Evolutionary conservation across 1,284 basidiomycete genomes (phyloP).

Genomic region (Limonomyces culmigenus): DNA sequence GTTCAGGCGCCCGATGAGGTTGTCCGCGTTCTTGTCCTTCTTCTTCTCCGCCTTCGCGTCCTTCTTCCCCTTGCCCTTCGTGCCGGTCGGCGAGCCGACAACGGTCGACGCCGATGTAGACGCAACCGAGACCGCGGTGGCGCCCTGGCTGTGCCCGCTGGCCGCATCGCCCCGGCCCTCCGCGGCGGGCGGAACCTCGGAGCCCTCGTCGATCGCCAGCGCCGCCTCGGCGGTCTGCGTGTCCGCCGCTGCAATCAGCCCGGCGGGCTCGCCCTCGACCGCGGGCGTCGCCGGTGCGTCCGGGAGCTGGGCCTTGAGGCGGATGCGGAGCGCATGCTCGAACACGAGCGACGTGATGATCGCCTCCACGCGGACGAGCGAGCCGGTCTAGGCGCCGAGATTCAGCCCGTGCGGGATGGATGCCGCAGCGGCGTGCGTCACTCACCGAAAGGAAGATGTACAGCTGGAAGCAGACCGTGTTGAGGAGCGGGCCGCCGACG

Average conservation of each 20-base stretch:
- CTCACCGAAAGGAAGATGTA: constrained; percentile 30
- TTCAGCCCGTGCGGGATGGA: too few relatives aligned
- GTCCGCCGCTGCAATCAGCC: constrained; percentile 10
- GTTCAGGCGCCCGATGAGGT: constrained; percentile 32
- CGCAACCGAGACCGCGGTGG: neutral
- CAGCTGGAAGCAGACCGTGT: constrained; percentile 24
- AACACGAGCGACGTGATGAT: constrained; percentile 41
- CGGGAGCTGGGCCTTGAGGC: constrained; percentile 21
- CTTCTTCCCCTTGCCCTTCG: neutral
- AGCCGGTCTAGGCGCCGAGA: too few relatives aligned
- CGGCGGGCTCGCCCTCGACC: constrained; percentile 4
- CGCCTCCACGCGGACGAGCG: constrained; percentile 25
- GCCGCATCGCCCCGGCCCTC: constrained; percentile 2
- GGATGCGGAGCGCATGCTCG: constrained; percentile 36
- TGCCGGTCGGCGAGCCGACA: neutral
- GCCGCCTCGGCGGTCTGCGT: neutral
- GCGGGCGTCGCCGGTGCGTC: constrained; percentile 6
- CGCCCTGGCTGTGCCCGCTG: neutral
- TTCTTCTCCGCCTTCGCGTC: neutral
- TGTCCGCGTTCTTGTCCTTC: constrained; percentile 13
- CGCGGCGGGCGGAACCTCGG: constrained; percentile 8
- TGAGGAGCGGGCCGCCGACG: constrained; percentile 36
- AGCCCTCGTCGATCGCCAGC: neutral
- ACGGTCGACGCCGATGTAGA: neutral
- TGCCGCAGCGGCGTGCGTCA: too few relatives aligned